A percentile compares a stretch with the other conserved stretches of the same genome.
phyloP scores from a whole-genome alignment of 2,329 filamentous ascomycete genomes.

The Cordyceps sp. region DNA sequence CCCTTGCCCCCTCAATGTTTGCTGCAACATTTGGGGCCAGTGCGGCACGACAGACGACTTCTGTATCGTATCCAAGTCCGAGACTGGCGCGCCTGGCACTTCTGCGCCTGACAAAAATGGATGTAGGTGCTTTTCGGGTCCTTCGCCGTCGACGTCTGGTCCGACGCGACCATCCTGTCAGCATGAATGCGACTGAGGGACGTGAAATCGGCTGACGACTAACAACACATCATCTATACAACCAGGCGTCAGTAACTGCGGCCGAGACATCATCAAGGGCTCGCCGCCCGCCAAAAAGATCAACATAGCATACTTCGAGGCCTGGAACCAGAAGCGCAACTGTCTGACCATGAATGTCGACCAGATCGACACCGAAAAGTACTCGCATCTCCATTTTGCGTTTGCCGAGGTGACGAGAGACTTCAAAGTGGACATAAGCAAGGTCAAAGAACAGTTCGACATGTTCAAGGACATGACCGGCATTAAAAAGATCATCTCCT shows the following conservation, averaged over 20 bases:
- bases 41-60: slow-evolving; percentile 23
- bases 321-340: slow-evolving; percentile 1
- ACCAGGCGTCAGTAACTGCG: slow-evolving; percentile 14
- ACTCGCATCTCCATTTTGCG: slow-evolving; percentile 18
- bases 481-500: slow-evolving; percentile 10
- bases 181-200: too few relatives aligned
- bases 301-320: slow-evolving; percentile 7
- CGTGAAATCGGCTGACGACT: too few relatives aligned
- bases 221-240: too few relatives aligned
- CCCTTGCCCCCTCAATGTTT: slow-evolving; percentile 13
- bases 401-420: slow-evolving; percentile 14
- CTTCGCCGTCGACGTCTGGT: too few relatives aligned
- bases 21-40: slow-evolving; percentile 20
- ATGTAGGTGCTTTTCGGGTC: too few relatives aligned
- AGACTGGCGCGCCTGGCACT: slow-evolving; percentile 20
- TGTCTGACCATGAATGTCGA: slow-evolving; percentile 1
- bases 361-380: slow-evolving; percentile 5
- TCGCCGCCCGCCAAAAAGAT: neutral
- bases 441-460: slow-evolving; percentile 9
- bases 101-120: slow-evolving; percentile 8
- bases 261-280: slow-evolving; percentile 7
- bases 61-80: slow-evolving; percentile 11
- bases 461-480: slow-evolving; percentile 5
- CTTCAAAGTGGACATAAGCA: slow-evolving; percentile 3
- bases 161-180: too few relatives aligned